Base-by-base conservation (phyloP, 1,139 yeast genomes). In the Kazachstania sp. region DNA sequence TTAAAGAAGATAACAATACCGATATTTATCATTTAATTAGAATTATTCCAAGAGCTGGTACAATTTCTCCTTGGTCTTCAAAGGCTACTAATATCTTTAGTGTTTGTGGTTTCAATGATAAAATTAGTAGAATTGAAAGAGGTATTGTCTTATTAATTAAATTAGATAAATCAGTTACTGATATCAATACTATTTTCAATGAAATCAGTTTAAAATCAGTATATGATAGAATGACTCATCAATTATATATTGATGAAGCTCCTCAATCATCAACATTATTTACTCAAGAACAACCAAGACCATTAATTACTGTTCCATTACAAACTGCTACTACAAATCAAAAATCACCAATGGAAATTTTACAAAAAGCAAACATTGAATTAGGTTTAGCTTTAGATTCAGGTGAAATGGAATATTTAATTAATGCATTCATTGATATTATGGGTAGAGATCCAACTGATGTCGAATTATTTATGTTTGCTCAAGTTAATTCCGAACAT, bases 41-140 rank as follows among this genome's bases (percentile, higher is more conserved):
- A 64, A 75, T 94, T 48, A 74, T 90, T 49, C 98, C 99, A 42
- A 80, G 98, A 67, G 74, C 92, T 9, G 98, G 98, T 51, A 92
- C 98, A 23, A 88, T 92, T 55, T 90, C 97, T 26, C 98, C 98
- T 32, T 94, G 99, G 99, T 87, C 97, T 16, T 90, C 98, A 16
- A 94, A 94, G 70, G 99, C 99, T 35, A 90, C 98, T 41, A 92
- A 92, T 67, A 94, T 94, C 57, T 78, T 94, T 45, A 79, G 80
- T 49, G 95, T 86, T 45, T 87, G 97, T 70, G 97, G 97, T 6
- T 75, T 92, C 51, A 75, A 74, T 39, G 74, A 74, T 15, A 76
- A 74, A 51, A 74, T 92, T 41, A 85, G 80, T 60, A 78, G 98
- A 58, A 81, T 94, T 49, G 99, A 94, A 72, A 79, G 98, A 61